These are phyloP conservation scores for Centaurea solstitialis DNA, from an alignment of 129 eudicot species.

Conservation along the genomic window DNA sequence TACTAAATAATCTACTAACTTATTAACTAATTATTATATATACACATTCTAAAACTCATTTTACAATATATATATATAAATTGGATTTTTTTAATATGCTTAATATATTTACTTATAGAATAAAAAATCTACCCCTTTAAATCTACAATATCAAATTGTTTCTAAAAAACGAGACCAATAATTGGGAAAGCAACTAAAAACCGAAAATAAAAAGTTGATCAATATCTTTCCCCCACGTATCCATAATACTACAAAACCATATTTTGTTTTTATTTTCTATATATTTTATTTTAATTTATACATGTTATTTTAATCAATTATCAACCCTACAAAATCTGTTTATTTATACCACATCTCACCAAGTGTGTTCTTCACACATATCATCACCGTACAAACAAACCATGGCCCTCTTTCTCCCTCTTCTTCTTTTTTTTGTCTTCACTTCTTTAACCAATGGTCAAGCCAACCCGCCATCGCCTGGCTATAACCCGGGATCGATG, in stretches of 20 bases:
- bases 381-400: not conserved
- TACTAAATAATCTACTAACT: no score
- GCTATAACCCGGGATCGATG: constrained; percentile 72
- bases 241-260: constrained; percentile 9
- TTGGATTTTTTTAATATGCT: not conserved
- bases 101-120: not conserved
- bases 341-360: constrained; percentile 51
- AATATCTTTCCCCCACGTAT: constrained; percentile 30
- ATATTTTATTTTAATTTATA: not conserved
- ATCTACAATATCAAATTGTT: not conserved
- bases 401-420: constrained; percentile 27
- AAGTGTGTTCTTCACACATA: constrained; percentile 14
- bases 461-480: constrained; percentile 85
- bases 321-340: constrained; percentile 26
- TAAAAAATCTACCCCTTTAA: not conserved
- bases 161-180: constrained; percentile 11
- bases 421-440: constrained; percentile 35
- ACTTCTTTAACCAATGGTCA: constrained; percentile 40
- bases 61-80: no score
- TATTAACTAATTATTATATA: no score
- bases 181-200: constrained; percentile 7
- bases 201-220: constrained; percentile 3
- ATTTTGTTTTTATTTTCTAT: constrained; percentile 21
- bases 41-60: no score
- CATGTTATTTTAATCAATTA: not conserved